Evolutionary conservation across 1,284 basidiomycete species (phyloP).

Genomic region (Trichosporon sp.): DNA sequence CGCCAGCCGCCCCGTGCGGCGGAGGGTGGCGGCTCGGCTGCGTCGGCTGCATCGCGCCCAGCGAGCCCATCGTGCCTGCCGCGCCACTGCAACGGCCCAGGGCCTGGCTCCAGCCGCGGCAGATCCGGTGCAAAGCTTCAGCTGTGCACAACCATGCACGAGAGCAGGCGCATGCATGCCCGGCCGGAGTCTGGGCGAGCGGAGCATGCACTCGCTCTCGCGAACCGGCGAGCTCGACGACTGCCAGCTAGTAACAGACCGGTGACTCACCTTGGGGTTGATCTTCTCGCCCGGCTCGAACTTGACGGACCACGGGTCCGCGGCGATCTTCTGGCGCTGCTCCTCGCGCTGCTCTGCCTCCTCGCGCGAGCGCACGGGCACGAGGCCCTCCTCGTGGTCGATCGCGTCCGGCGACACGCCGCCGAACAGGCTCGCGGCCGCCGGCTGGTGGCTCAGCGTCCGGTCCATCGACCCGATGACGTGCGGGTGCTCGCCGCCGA

Average conservation of each 20-base stretch:
- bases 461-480: not conserved
- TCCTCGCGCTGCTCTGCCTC: conserved; percentile 38
- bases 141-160: too few species aligned
- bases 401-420: conserved; percentile 34
- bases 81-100: too few species aligned
- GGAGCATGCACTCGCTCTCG: not conserved
- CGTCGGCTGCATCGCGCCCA: not conserved
- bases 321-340: conserved; percentile 31
- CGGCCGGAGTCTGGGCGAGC: not conserved
- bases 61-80: too few species aligned
- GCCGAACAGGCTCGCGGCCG: conserved; percentile 37
- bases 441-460: conserved; percentile 20
- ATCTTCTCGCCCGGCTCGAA: conserved; percentile 46
- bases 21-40: too few species aligned
- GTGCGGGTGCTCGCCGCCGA: not conserved
- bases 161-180: not conserved
- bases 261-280: conserved; percentile 45
- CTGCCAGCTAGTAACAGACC: too few species aligned
- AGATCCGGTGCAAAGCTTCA: too few species aligned
- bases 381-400: conserved; percentile 43
- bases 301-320: conserved; percentile 42
- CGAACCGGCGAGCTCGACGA: too few species aligned
- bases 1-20: too few species aligned
- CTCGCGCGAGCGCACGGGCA: conserved; percentile 36
- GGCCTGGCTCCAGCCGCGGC: not conserved